phyloP scores from a whole-genome alignment of 2,329 filamentous ascomycete species.

The Grosmannia serpens region DNA sequence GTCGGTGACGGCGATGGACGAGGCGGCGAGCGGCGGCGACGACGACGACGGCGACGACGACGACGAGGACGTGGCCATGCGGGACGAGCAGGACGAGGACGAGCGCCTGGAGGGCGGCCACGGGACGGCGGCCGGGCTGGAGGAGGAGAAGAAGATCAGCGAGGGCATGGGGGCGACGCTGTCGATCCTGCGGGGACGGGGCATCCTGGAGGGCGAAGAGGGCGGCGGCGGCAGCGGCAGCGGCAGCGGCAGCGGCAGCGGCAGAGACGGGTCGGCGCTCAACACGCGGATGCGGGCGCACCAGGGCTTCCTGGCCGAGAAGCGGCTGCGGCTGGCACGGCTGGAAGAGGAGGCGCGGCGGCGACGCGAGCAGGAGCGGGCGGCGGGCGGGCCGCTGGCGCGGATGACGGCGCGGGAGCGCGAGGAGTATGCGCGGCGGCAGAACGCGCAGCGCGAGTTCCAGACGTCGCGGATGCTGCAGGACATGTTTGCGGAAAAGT shows the following conservation, averaged over 20 bases:
- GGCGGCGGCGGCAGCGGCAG: conserved; percentile 37
- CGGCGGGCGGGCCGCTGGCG: conserved; percentile 67
- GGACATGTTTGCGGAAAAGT: conserved; percentile 75
- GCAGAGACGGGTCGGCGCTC: not conserved
- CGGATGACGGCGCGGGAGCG: conserved; percentile 85
- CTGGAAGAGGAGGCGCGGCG: conserved; percentile 67
- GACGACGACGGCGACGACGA: conserved; percentile 25
- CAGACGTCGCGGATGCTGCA: conserved; percentile 71
- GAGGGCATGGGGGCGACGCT: conserved; percentile 74
- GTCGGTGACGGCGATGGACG: conserved; percentile 30
- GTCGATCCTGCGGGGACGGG: conserved; percentile 72
- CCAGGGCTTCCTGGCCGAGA: conserved; percentile 69
- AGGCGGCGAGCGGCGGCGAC: conserved; percentile 18
- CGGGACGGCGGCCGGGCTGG: conserved; percentile 43
- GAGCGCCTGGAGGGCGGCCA: conserved; percentile 43
- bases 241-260: not conserved
- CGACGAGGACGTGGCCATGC: conserved; percentile 37
- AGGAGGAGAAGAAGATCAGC: conserved; percentile 72
- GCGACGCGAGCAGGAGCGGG: conserved; percentile 82
- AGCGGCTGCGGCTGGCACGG: conserved; percentile 59
- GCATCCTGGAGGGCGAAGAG: conserved; percentile 54
- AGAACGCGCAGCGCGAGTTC: conserved; percentile 81
- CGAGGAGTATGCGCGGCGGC: conserved; percentile 77
- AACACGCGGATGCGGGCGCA: conserved; percentile 40
- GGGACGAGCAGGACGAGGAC: conserved; percentile 34